Percentiles rank a stretch among this genome's conserved stretches.
Evolutionary conservation across 139 green algal genomes (phyloP).

Genomic region (Spirogloea muscicola): DNA sequence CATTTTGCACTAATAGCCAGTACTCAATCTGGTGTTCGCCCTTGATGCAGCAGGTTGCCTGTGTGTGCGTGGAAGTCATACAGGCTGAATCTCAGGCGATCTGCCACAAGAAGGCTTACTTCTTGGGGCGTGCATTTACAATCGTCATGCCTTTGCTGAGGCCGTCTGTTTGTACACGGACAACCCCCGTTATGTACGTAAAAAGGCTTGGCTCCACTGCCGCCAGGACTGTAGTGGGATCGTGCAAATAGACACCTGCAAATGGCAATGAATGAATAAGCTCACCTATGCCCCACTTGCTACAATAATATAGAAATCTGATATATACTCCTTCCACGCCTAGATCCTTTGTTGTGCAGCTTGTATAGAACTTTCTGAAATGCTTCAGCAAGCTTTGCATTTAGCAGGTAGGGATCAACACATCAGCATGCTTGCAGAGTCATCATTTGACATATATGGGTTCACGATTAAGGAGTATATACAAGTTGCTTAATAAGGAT

Average conservation of each 20-base stretch:
- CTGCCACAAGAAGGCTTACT: constrained; percentile 1
- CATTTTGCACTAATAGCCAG: not conserved
- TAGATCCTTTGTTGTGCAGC: too few species aligned
- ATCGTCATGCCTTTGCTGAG: constrained; percentile 32
- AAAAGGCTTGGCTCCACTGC: constrained; percentile 20
- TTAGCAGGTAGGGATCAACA: too few species aligned
- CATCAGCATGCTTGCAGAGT: too few species aligned
- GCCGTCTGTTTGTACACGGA: constrained; percentile 29
- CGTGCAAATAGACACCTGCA: constrained; percentile 43
- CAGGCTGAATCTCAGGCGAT: not conserved
- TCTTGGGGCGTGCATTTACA: constrained; percentile 27
- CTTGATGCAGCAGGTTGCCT: not conserved
- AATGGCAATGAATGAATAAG: too few species aligned
- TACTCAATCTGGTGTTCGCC: not conserved
- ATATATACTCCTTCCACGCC: too few species aligned
- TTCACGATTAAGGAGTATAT: too few species aligned
- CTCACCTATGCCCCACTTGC: too few species aligned
- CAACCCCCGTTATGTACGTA: constrained; percentile 25
- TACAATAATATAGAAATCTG: too few species aligned
- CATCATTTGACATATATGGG: too few species aligned
- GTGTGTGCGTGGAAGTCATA: not conserved
- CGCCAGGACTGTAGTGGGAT: constrained; percentile 30
- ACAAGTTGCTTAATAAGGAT: too few species aligned
- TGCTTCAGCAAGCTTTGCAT: too few species aligned
- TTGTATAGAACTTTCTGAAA: too few species aligned